These are phyloP conservation scores for Lotmaria passim DNA, from an alignment of 208 protist species.

Conservation along the genomic window DNA sequence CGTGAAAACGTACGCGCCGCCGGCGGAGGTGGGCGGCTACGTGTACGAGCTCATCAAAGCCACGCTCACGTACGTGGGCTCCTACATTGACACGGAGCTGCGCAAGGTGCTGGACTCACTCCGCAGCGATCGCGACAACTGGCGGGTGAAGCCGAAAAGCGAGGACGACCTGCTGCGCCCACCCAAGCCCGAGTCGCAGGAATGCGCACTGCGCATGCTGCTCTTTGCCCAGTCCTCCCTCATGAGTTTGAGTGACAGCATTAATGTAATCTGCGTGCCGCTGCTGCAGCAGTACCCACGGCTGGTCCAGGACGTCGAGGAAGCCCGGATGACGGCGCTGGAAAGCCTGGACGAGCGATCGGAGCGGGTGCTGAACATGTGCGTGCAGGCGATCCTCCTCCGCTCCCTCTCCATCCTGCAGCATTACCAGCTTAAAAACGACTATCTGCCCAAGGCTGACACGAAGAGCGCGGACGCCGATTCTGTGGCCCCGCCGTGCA, in stretches of 20 bases:
- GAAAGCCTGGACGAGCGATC: constrained; percentile 66
- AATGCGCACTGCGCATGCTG: constrained; percentile 86
- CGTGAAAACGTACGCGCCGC: constrained; percentile 59
- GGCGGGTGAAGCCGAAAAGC: constrained; percentile 65
- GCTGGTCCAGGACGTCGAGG: constrained; percentile 62
- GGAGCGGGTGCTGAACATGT: constrained; percentile 81
- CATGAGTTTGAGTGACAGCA: constrained; percentile 69
- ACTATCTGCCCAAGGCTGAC: constrained; percentile 68
- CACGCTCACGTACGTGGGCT: constrained; percentile 52
- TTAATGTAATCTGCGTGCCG: constrained; percentile 51
- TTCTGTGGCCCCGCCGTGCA: constrained; percentile 75
- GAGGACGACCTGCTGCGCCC: constrained; percentile 75
- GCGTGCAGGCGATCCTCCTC: constrained; percentile 74
- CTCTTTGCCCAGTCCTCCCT: constrained; percentile 85
- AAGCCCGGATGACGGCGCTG: constrained; percentile 49
- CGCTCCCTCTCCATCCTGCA: constrained; percentile 77
- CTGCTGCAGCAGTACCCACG: constrained; percentile 59
- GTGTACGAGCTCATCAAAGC: constrained; percentile 60
- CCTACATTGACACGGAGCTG: constrained; percentile 72
- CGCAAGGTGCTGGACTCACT: constrained; percentile 73
- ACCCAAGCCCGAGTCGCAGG: constrained; percentile 70
- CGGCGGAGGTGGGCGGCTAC: constrained; percentile 53
- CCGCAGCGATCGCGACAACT: constrained; percentile 70
- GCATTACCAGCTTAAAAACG: constrained; percentile 77
- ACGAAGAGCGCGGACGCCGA: constrained; percentile 47